Evolutionary conservation across 108 stramenopile genomes (phyloP), one percentile per base, ranked within the genome.

Genomic region (Chaetoceros muelleri): DNA sequence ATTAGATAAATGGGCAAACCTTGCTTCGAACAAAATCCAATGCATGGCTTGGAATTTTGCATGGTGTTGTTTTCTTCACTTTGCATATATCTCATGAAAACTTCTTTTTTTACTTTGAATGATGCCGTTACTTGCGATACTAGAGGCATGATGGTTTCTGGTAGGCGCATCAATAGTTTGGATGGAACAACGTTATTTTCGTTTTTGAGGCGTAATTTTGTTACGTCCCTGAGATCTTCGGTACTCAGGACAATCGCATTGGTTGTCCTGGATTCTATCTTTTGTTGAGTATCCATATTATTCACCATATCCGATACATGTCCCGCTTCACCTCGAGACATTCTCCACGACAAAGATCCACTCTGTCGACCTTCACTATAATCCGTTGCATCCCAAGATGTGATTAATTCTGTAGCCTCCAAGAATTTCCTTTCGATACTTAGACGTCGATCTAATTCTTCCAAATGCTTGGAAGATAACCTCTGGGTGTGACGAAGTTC

Each of bases 271-370:
- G 30, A 73, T 27, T 24, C 57, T 25, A 10, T 10, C 59, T 69
- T 8, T 57, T 48, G 1, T 61, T 31, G 13, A 30, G 24, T 20
- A 16, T 49, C 30, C 30, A 26, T n/a, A 2, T 62, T 46, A 25
- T 61, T 29, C 3, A 49, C 0, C 17, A 49, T 55, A n/a, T 48
- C 48, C 3, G 0, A 23, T n/a, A 30, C 44, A 13, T 50, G 46
- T 20, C 88, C 88, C 52, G 64, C 62, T 69, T 90, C 88, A 31
- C 61, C 55, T 3, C 89, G 72, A 7, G 79, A 56, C 24, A 61
- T 47, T 57, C 81, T 91, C 89, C 89, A 91, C 3, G 57, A 79
- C 7, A 74, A 45, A 20, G 79, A 78, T 31, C 89, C 89, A 63
- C 80, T 81, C 19, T 82, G 70, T 3, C 81, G 66, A 2, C 81